Percentiles rank a stretch among this genome's conserved stretches.
Conservation (phyloP, 805 yeast species). For the Kazachstania taianensis region DNA sequence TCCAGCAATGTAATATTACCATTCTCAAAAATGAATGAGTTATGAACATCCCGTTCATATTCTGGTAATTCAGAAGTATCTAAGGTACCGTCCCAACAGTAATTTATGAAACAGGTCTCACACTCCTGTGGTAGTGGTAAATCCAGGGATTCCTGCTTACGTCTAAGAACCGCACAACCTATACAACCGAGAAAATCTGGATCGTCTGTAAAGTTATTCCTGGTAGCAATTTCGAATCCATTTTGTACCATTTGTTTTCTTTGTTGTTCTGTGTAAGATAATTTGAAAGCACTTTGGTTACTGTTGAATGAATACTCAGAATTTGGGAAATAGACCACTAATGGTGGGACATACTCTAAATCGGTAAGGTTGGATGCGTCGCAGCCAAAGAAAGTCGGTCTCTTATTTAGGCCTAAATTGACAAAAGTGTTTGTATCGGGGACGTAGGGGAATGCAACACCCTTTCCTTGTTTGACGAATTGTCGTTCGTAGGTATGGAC, state of each 20-base stretch:
- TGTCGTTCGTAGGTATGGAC: slow-evolving; percentile 50
- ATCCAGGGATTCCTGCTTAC: slow-evolving; percentile 62
- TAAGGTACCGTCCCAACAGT: slow-evolving; percentile 53
- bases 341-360: slow-evolving; percentile 51
- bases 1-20: slow-evolving; percentile 1
- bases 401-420: slow-evolving; percentile 48
- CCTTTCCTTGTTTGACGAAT: slow-evolving; percentile 41
- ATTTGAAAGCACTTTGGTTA: slow-evolving; percentile 64
- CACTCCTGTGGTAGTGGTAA: slow-evolving; percentile 58
- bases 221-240: slow-evolving; percentile 63
- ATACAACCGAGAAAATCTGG: slow-evolving; percentile 63
- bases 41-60: slow-evolving; percentile 10
- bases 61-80: slow-evolving; percentile 26
- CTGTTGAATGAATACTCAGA: slow-evolving; percentile 53
- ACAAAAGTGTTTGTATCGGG: slow-evolving; percentile 59
- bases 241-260: slow-evolving; percentile 53
- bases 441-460: slow-evolving; percentile 67
- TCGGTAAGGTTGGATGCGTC: slow-evolving; percentile 51
- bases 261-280: slow-evolving; percentile 51
- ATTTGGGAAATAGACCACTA: slow-evolving; percentile 68
- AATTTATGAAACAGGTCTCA: slow-evolving; percentile 53
- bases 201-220: slow-evolving; percentile 59
- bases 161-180: slow-evolving; percentile 73
- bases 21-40: slow-evolving; percentile 11
- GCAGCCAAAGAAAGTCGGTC: slow-evolving; percentile 81